Evolutionary conservation across 192 early-diverging fungal species (phyloP).

Genomic region (Linnemannia schmuckeri): DNA sequence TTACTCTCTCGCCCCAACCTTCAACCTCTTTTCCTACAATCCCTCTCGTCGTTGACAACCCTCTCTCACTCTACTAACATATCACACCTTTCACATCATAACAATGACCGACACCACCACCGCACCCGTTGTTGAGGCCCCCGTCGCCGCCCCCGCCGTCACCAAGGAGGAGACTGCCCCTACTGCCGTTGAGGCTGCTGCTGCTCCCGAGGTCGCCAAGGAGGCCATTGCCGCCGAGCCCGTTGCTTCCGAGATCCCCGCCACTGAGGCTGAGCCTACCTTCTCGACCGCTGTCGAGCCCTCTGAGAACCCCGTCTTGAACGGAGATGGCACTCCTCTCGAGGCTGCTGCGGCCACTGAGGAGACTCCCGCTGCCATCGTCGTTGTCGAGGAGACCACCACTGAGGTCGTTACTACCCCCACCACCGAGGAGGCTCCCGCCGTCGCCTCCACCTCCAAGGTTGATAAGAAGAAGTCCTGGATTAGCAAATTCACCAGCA

Average conservation of each 20-base stretch:
- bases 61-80: background rate
- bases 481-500: conserved; percentile 48
- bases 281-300: conserved; percentile 36
- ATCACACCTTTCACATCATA: conserved; percentile 7
- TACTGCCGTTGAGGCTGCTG: conserved; percentile 7
- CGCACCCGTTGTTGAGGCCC: conserved; percentile 17
- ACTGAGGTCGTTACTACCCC: conserved; percentile 39
- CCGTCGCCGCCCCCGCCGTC: conserved; percentile 24
- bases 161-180: conserved; percentile 18
- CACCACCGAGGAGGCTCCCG: conserved; percentile 26
- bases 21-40: background rate
- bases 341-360: conserved; percentile 16
- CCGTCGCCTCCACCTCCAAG: conserved; percentile 12
- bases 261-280: conserved; percentile 18
- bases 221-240: conserved; percentile 9
- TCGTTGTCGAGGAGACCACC: conserved; percentile 41
- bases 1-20: conserved; percentile 4
- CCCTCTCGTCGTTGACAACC: background rate
- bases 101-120: conserved; percentile 35
- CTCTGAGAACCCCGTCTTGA: conserved; percentile 20
- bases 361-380: conserved; percentile 15
- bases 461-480: conserved; percentile 53
- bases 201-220: conserved; percentile 6
- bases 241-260: background rate
- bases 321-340: conserved; percentile 7